Base-by-base conservation (phyloP, 2,329 filamentous ascomycete genomes). In the Fusarium verrucosum region DNA sequence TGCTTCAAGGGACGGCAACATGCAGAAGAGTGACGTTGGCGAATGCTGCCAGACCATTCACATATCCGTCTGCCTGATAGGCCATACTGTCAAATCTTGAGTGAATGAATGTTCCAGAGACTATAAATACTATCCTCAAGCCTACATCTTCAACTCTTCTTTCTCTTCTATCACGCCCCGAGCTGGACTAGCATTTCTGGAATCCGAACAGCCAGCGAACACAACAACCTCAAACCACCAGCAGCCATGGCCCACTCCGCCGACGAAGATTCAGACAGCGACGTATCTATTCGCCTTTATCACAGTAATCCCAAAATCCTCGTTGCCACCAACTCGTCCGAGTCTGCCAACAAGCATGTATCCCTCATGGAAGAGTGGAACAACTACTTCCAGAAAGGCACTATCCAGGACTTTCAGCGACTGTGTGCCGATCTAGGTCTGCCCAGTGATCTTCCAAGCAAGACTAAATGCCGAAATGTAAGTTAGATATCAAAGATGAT, bases 381-480 rank as follows among this genome's bases (percentile, higher is more conserved):
- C 2, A 10, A 52, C 10, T 79, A 79, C 58, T 75, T 76, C 17
- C 68, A 74, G 19, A 51, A 65, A 23, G 66, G 67, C 7, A 51
- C 62, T 0, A 74, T 85, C 0, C 65, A 69, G 6, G 78, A 82
- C 58, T 85, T 80, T 78, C 78, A 81, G 51, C 71, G 75, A 3
- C 70, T 85, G 22, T 80, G 82, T 69, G 11, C 19, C 1, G 80
- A 84, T 56, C 70, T 85, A 17, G 79, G 76, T 3, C 71, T 84
- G 10, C 51, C 69, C 0, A 73, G 70, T 1, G 50, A 76, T 3
- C 75, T 80, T 17, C 46, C 56, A 0, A 83, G 78, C 72, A 83
- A 81, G 63, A 80, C 40, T 0, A 70, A 83, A 56, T 85, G 83
- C 58, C 74, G 74, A 46, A 77, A 79, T 69, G 83, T 83, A 68